Base-by-base conservation (phyloP, 352 stramenopile species). In the Globisporangium lucens region DNA sequence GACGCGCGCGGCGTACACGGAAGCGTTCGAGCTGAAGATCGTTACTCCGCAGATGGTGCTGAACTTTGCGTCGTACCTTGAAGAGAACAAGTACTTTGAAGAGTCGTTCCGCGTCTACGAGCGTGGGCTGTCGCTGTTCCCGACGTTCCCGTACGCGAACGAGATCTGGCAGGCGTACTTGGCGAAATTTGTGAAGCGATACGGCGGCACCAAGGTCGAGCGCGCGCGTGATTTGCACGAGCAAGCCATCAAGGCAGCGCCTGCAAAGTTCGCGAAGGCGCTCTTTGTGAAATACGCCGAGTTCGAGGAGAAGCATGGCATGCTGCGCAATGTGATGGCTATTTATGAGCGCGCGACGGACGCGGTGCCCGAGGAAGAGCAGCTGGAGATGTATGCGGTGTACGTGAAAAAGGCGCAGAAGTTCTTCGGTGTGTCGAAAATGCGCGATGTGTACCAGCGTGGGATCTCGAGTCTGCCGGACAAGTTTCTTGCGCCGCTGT, bases 11-110 rank as follows among this genome's bases (percentile, higher is more conserved):
- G 97, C 97, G 0, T 99, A 99, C 74, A 85, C 98, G 53, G 77
- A 90, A 9, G 87, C 87, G 1, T 91, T 99, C 46, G 97, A 99
- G 73, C 82, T 99, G 35, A 97, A 97, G 69, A 91, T 99, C 33
- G 96, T 97, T 36, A 99, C 98, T 43, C 88, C 96, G 2, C 83
- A 96, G 59, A 99, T 99, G 81, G 87, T 99, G 30, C 78, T 99
- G 6, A 99, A 99, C 77, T 99, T 97, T 78, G 97, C 96, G 0
- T 74, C 83, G 0, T 99, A 98, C 67, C 81, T 99, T 55, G 90
- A 98, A 58, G 98, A 99, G 66, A 87, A 98, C 70, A 96, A 98
- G 68, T 99, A 98, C 73, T 99, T 99, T 72, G 95, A 98, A 70
- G 94, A 98, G 43, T 87, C 89, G 3, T 98, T 98, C 71, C 80